Percentiles rank a stretch among this genome's conserved stretches.
Evolutionary conservation across 768 basidiomycete genomes (phyloP).

Genomic region (Tricholoma hemisulphureum): DNA sequence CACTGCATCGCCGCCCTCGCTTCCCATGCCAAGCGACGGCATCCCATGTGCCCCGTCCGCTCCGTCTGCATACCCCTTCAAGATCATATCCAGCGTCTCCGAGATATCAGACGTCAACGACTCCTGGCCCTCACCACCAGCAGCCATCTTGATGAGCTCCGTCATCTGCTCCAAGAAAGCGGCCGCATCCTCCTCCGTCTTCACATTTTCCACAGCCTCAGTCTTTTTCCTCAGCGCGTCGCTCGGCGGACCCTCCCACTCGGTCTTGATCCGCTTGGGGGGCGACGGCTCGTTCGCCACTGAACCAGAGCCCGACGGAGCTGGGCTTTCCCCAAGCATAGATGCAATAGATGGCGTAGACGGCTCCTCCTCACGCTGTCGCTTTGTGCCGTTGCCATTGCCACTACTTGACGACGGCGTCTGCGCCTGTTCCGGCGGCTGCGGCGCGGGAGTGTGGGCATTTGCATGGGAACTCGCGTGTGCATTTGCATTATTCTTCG

Average conservation of each 20-base stretch:
- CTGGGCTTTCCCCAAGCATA: conserved; percentile 28
- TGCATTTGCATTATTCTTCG: not conserved
- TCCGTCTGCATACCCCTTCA: conserved; percentile 54
- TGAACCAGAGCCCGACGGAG: conserved; percentile 26
- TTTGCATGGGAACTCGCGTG: not conserved
- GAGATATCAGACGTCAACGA: conserved; percentile 49
- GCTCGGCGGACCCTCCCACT: conserved; percentile 59
- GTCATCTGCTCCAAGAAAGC: conserved; percentile 64
- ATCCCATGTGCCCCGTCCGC: conserved; percentile 37
- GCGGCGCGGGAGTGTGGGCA: conserved; percentile 28
- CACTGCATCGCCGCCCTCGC: conserved; percentile 27
- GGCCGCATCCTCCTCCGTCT: conserved; percentile 65
- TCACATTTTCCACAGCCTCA: conserved; percentile 47
- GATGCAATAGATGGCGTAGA: conserved; percentile 31
- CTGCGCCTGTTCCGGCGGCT: conserved; percentile 19
- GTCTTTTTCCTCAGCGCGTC: conserved; percentile 46
- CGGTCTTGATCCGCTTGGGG: conserved; percentile 65
- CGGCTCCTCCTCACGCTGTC: conserved; percentile 55
- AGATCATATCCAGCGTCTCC: conserved; percentile 59
- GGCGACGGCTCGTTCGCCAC: conserved; percentile 55
- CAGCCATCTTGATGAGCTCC: conserved; percentile 56
- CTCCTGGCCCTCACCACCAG: conserved; percentile 44
- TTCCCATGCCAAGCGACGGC: conserved; percentile 34
- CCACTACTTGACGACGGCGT: conserved; percentile 19
- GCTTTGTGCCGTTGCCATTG: conserved; percentile 36